A percentile compares a stretch with the other conserved stretches of the same genome.
phyloP scores from a whole-genome alignment of 1,284 basidiomycete species.

The Fomes fomentarius region DNA sequence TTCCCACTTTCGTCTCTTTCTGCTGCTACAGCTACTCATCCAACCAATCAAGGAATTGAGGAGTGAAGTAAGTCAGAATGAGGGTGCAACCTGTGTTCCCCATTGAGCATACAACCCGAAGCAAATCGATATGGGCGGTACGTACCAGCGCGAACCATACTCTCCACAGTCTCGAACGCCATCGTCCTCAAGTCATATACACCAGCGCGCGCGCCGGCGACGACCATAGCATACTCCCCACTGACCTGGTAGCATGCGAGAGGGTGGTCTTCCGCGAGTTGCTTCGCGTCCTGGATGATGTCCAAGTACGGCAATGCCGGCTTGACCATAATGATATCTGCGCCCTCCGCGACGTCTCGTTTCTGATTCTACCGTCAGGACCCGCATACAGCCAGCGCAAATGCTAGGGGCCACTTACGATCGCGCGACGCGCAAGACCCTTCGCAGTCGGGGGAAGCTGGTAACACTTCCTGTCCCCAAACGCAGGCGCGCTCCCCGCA shows the following conservation, averaged over 20 bases:
- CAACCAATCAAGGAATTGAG: constrained; percentile 93
- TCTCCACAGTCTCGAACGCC: constrained; percentile 92
- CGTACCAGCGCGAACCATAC: constrained; percentile 89
- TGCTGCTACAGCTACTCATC: constrained; percentile 46
- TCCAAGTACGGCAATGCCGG: constrained; percentile 96
- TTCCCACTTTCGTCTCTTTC: not conserved
- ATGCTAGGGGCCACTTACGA: constrained; percentile 58
- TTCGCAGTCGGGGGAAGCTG: constrained; percentile 91
- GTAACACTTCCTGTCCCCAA: constrained; percentile 97
- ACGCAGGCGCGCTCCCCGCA: constrained; percentile 92
- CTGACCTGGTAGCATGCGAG: constrained; percentile 96
- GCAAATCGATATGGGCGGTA: constrained; percentile 11
- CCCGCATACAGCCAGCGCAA: not conserved
- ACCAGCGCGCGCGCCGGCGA: constrained; percentile 91
- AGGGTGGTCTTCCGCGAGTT: constrained; percentile 85
- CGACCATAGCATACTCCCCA: constrained; percentile 97
- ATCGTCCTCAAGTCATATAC: constrained; percentile 91
- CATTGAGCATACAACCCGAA: not conserved
- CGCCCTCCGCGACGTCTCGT: constrained; percentile 92
- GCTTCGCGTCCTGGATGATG: constrained; percentile 87
- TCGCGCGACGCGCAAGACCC: constrained; percentile 91
- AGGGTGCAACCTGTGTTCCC: constrained; percentile 74
- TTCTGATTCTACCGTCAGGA: constrained; percentile 39
- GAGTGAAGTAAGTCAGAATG: constrained; percentile 94
- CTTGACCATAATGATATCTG: constrained; percentile 99